Evolutionary conservation across 2,329 filamentous ascomycete genomes (phyloP).

Genomic region (Plectosphaerella cucumerina): DNA sequence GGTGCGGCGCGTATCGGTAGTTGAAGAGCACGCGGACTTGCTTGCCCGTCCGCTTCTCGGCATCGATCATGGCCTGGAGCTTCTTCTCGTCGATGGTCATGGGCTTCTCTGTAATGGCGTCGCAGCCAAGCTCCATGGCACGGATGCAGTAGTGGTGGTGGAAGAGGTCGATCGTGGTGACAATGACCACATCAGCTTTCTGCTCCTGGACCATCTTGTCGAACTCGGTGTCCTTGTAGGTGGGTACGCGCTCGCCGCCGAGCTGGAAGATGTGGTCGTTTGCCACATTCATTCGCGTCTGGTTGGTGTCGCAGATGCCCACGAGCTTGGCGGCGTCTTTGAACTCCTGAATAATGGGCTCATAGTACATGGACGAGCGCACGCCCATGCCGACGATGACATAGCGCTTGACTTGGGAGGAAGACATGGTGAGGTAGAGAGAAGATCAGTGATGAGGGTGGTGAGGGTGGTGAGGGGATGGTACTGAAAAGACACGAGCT

Average conservation of each 20-base stretch:
- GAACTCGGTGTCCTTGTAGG: conserved; percentile 38
- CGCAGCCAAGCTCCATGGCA: conserved; percentile 50
- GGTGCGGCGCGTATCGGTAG: conserved; percentile 62
- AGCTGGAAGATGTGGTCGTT: conserved; percentile 30
- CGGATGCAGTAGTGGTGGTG: conserved; percentile 43
- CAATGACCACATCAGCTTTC: conserved; percentile 40
- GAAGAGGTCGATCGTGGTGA: conserved; percentile 44
- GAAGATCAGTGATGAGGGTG: not conserved
- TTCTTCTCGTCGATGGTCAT: conserved; percentile 56
- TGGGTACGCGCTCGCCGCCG: conserved; percentile 30
- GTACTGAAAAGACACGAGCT: not conserved
- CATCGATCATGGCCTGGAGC: conserved; percentile 38
- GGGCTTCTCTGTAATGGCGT: conserved; percentile 60
- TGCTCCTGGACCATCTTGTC: conserved; percentile 41
- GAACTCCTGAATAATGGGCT: conserved; percentile 35
- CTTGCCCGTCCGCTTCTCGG: conserved; percentile 39
- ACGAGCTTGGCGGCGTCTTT: conserved; percentile 31
- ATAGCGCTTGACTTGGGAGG: conserved; percentile 19
- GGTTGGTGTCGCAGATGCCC: conserved; percentile 40
- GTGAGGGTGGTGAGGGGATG: not conserved
- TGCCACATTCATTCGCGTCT: conserved; percentile 38
- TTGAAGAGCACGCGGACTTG: conserved; percentile 58
- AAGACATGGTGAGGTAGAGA: not conserved
- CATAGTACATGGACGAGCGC: conserved; percentile 40
- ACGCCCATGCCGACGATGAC: conserved; percentile 38